phyloP scores from a whole-genome alignment of 2,329 filamentous ascomycete genomes.

The Xylariaceae sp. region DNA sequence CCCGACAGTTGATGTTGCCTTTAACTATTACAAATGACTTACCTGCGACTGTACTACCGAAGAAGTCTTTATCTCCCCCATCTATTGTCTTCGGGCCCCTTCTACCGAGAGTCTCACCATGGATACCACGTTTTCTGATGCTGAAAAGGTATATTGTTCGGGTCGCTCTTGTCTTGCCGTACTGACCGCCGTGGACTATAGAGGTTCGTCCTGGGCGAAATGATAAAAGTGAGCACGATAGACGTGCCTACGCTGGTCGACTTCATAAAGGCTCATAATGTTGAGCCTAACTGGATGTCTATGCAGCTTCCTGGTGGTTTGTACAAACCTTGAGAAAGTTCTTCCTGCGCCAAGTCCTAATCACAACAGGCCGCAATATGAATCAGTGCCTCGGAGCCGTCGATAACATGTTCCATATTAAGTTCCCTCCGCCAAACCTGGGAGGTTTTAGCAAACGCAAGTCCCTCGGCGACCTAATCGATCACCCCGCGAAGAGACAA shows the following conservation, averaged over 20 bases:
- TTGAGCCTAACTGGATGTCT: conserved; percentile 53
- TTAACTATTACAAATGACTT: conserved; percentile 43
- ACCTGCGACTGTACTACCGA: conserved; percentile 36
- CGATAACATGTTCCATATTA: conserved; percentile 46
- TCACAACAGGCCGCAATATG: conserved; percentile 52
- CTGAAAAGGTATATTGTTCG: conserved; percentile 56
- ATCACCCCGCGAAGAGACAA: conserved; percentile 43
- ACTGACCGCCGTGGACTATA: conserved; percentile 40
- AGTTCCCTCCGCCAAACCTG: conserved; percentile 41
- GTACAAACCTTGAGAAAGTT: conserved; percentile 30
- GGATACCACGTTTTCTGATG: conserved; percentile 55
- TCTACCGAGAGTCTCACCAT: conserved; percentile 41
- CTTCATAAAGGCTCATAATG: conserved; percentile 51
- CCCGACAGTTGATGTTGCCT: conserved; percentile 27
- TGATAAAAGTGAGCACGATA: conserved; percentile 61
- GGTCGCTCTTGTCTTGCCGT: conserved; percentile 14
- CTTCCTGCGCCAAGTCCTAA: conserved; percentile 31
- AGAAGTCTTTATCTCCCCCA: conserved; percentile 36
- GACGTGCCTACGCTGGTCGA: conserved; percentile 52
- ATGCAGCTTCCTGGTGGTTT: conserved; percentile 57
- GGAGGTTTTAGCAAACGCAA: conserved; percentile 44
- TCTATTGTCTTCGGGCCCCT: conserved; percentile 32
- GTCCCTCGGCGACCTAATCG: conserved; percentile 43
- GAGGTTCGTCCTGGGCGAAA: conserved; percentile 64
- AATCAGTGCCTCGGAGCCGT: conserved; percentile 52